Base-by-base conservation (phyloP, 768 basidiomycete genomes). In the Tulasnella sp. region DNA sequence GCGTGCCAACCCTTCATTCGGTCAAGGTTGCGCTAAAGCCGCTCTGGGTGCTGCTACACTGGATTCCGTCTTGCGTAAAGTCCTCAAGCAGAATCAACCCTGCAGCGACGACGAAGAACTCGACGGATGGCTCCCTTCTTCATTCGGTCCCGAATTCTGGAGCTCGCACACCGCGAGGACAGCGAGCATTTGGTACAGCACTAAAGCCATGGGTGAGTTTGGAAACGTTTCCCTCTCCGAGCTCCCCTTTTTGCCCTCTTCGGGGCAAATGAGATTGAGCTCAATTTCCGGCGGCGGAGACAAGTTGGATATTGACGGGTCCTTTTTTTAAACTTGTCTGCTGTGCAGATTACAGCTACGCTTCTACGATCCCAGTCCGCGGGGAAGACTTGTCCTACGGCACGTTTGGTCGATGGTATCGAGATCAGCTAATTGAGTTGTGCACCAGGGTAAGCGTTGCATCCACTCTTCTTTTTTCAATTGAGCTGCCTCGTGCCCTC, bases 1-100 rank as follows among this genome's bases (percentile, higher is more conserved):
- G 67, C 76, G 76, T 35, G 57, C 46, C 23, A 77, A 70, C 44
- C 76, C 76, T 35, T 42, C 70, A 3, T 70, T 77, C 57, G 76
- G 76, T 5, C 76, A 77, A 48, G 76, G 76, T 15, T 69, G 57
- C 32, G 67, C 76, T 10, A 77, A 77, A 70, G 57, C 76, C 32
- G 61, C 67, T 26, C 23, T 77, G 9, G 76, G 67, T 15, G 76
- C 42, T 42, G 42, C 76, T 23, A 77, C 76, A 1, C 70, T 77
- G 5, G 67, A 77, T 61, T 26, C 76, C 20, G 57, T 37, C 15
- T 42, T 77, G 42, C 39, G 57, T n/a, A 70, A 70, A 29, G 20
- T 69, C 61, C 15, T 46, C 32, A 18, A 32, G 39, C 74, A 42
- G 44, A 57, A 29, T 10, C 55, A 23, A 11, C 23, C 44, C 2